Conservation (phyloP, 208 protist genomes). For the Acanthamoeba lenticulata region DNA sequence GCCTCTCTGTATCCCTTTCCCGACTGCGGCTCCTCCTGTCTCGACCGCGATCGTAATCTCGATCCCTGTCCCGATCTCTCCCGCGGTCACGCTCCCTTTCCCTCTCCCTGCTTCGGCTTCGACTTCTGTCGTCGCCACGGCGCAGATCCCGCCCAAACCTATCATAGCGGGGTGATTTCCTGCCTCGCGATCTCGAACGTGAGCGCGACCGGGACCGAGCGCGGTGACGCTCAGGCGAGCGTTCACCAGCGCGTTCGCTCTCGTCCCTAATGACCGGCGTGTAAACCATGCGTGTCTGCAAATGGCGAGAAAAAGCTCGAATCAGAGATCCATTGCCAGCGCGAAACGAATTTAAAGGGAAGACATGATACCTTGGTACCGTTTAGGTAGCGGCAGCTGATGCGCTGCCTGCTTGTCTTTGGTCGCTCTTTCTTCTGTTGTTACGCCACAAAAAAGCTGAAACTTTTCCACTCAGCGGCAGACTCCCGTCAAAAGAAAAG, state of each 20-base stretch:
- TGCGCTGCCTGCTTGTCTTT: too few species aligned
- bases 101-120: neutral
- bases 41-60: neutral
- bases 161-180: neutral
- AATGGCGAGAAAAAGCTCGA: too few species aligned
- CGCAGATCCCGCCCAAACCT: neutral
- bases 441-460: too few species aligned
- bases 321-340: too few species aligned
- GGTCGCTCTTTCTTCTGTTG: too few species aligned
- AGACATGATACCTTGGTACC: too few species aligned
- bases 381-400: too few species aligned
- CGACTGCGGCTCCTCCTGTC: neutral
- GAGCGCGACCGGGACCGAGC: neutral
- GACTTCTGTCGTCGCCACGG: neutral
- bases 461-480: too few species aligned
- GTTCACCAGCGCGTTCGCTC: neutral
- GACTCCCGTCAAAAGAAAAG: too few species aligned
- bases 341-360: too few species aligned
- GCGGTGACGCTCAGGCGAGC: neutral
- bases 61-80: neutral
- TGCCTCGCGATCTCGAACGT: neutral
- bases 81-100: neutral
- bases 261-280: conserved; percentile 12
- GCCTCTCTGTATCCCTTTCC: neutral
- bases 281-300: conserved; percentile 23